These are phyloP conservation scores for Rhododendron simsii DNA, from an alignment of 148 eudicot species.

Conservation along the genomic window DNA sequence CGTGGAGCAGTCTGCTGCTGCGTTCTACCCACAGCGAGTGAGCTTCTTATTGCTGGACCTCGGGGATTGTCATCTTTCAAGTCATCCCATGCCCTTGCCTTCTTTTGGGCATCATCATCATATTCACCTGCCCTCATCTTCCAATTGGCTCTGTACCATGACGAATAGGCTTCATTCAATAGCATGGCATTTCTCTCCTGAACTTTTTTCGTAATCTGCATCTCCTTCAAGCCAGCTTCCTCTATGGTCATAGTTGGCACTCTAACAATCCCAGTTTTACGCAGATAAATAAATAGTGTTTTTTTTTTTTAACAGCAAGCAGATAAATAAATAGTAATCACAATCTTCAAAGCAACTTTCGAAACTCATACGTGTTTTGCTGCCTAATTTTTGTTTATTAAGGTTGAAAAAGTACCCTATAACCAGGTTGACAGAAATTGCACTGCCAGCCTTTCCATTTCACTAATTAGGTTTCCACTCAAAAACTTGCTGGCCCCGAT, in stretches of 20 bases:
- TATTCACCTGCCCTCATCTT: constrained; percentile 36
- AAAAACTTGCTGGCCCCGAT: constrained; percentile 90
- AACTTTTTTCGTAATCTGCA: constrained; percentile 82
- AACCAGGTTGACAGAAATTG: constrained; percentile 85
- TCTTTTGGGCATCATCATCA: constrained; percentile 68
- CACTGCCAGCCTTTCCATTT: constrained; percentile 77
- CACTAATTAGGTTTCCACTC: constrained; percentile 56
- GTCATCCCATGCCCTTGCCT: constrained; percentile 83
- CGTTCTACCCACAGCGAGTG: constrained; percentile 57
- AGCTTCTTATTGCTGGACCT: constrained; percentile 88
- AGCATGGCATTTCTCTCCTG: constrained; percentile 61
- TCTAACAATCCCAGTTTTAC: neutral
- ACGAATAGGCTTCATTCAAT: constrained; percentile 68
- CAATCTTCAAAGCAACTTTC: neutral
- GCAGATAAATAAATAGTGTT: too few relatives aligned
- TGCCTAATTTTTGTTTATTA: neutral
- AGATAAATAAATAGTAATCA: neutral
- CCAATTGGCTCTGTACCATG: constrained; percentile 31
- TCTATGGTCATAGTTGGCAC: constrained; percentile 73
- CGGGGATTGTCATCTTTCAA: constrained; percentile 97
- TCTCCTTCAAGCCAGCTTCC: constrained; percentile 83
- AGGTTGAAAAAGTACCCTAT: constrained; percentile 47
- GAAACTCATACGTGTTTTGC: neutral
- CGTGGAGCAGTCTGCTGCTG: neutral
- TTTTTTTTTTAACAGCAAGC: neutral